Evolutionary conservation across 352 stramenopile genomes (phyloP).

Genomic region (Phytophthora cryptogea): DNA sequence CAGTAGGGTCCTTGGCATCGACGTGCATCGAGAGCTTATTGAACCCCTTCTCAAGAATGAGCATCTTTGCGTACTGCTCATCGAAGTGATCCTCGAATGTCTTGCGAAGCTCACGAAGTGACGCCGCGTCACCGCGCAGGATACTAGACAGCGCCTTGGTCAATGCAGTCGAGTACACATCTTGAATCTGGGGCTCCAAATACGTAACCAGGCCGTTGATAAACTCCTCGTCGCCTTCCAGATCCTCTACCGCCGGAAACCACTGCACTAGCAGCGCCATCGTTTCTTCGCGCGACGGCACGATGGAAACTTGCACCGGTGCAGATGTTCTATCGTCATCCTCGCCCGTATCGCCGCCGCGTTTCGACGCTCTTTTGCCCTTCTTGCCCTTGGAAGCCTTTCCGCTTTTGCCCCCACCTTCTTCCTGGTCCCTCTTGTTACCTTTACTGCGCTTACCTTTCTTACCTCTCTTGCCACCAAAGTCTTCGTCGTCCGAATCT

Average conservation of each 20-base stretch:
- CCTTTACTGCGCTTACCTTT: constrained; percentile 56
- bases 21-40: constrained; percentile 72
- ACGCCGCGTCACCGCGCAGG: constrained; percentile 73
- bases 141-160: constrained; percentile 62
- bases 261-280: constrained; percentile 48
- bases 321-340: constrained; percentile 16
- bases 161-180: constrained; percentile 58
- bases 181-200: constrained; percentile 45
- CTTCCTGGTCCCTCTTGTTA: constrained; percentile 34
- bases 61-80: constrained; percentile 51
- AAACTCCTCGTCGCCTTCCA: constrained; percentile 70
- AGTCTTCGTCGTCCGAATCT: constrained; percentile 46
- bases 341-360: constrained; percentile 20
- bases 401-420: constrained; percentile 27
- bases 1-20: constrained; percentile 45
- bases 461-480: constrained; percentile 40
- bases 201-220: constrained; percentile 53
- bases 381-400: constrained; percentile 51
- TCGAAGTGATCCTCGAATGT: constrained; percentile 83
- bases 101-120: constrained; percentile 67
- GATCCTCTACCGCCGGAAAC: constrained; percentile 55
- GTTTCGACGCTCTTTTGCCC: constrained; percentile 48
- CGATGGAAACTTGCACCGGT: constrained; percentile 41
- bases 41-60: constrained; percentile 66
- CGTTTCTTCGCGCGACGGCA: constrained; percentile 49